These are phyloP conservation scores for Blastobotrys elegans DNA, from an alignment of 1,139 yeast species.

Conservation along the genomic window DNA sequence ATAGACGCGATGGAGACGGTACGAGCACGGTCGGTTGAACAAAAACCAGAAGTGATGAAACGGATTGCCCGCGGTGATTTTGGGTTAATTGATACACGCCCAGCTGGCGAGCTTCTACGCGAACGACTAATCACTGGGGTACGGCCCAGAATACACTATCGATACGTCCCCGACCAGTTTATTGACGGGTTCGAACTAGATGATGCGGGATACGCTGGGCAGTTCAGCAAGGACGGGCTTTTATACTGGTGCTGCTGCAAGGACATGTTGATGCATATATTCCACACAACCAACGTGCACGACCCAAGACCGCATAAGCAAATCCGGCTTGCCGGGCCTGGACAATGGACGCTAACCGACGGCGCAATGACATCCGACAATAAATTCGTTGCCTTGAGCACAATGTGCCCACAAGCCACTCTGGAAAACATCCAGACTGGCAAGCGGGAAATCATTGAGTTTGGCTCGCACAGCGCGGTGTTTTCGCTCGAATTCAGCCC, in stretches of 20 bases:
- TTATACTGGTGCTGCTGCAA: conserved; percentile 28
- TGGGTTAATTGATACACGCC: not conserved
- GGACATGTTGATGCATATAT: conserved; percentile 27
- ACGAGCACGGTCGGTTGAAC: not conserved
- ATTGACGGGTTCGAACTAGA: not conserved
- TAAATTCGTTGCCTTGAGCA: conserved; percentile 21
- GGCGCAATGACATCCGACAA: conserved; percentile 28
- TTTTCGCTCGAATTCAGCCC: conserved; percentile 7
- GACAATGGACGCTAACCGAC: conserved; percentile 33
- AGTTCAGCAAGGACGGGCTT: conserved; percentile 29
- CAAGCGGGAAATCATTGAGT: not conserved
- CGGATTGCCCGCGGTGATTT: conserved; percentile 4
- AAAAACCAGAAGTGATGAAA: not conserved
- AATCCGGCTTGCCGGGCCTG: conserved; percentile 8
- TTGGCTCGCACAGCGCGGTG: not conserved
- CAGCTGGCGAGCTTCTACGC: not conserved
- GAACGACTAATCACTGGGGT: not conserved
- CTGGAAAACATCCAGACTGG: conserved; percentile 6
- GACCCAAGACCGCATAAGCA: conserved; percentile 20
- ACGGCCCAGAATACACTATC: not conserved
- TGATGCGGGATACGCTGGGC: conserved; percentile 27
- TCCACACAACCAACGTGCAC: conserved; percentile 22
- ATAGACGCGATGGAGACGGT: not conserved
- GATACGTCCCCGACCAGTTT: not conserved
- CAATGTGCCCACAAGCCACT: conserved; percentile 22